Conservation (phyloP, 352 stramenopile genomes). For the Phytophthora hibernalis region DNA sequence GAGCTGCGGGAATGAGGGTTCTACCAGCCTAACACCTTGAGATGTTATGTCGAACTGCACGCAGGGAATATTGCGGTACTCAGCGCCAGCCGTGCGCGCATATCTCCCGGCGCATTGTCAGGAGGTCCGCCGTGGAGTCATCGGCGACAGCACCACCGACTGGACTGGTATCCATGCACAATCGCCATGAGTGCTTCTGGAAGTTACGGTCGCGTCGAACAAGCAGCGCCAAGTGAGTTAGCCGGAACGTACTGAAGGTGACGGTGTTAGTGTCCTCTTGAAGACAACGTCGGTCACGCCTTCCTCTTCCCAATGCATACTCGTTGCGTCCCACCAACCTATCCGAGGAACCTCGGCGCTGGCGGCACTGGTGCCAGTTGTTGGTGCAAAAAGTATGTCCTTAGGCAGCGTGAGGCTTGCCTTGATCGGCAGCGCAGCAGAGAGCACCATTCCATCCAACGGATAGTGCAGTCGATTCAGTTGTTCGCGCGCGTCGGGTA, state of each 20-base stretch:
- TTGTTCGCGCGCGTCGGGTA: conserved; percentile 58
- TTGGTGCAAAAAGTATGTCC: conserved; percentile 57
- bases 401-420: conserved; percentile 55
- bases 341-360: conserved; percentile 47
- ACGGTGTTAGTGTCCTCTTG: conserved; percentile 65
- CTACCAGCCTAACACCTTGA: conserved; percentile 60
- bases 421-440: conserved; percentile 72
- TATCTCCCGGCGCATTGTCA: conserved; percentile 20
- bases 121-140: conserved; percentile 8
- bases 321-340: conserved; percentile 69
- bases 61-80: conserved; percentile 56
- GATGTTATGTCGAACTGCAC: conserved; percentile 80
- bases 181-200: conserved; percentile 65
- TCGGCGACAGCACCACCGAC: conserved; percentile 10
- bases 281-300: conserved; percentile 74
- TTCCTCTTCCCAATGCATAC: conserved; percentile 74
- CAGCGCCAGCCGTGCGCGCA: conserved; percentile 56
- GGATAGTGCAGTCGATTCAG: conserved; percentile 79
- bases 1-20: conserved; percentile 58
- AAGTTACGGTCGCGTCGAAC: conserved; percentile 77
- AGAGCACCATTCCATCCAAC: conserved; percentile 76
- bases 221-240: conserved; percentile 75
- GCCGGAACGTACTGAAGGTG: conserved; percentile 78
- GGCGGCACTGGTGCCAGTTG: background rate
- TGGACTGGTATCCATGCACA: conserved; percentile 63